phyloP scores from a whole-genome alignment of 805 yeast species.

The Kodamaea sagamina region DNA sequence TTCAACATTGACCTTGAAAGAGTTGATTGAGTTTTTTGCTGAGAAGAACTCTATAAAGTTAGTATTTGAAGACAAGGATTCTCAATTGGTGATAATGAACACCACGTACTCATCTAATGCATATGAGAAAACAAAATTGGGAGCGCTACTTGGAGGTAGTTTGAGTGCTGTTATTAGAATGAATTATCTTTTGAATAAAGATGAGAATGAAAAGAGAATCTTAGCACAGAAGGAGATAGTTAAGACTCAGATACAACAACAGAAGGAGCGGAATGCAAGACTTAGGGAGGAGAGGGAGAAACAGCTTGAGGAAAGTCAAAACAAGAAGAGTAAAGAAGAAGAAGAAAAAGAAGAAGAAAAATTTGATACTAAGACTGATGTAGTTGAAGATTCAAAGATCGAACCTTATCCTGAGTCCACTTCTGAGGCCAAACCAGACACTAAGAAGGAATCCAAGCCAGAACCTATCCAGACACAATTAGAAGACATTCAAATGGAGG shows the following conservation, averaged over 20 bases:
- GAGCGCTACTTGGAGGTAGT: constrained; percentile 22
- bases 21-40: constrained; percentile 23
- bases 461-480: background rate
- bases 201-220: constrained; percentile 10
- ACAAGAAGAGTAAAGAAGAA: constrained; percentile 13
- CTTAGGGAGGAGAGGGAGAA: constrained; percentile 10
- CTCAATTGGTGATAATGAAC: constrained; percentile 21
- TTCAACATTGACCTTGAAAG: constrained; percentile 19
- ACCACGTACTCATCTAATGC: constrained; percentile 13
- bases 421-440: too few species aligned
- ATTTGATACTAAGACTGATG: background rate
- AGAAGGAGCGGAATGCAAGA: constrained; percentile 16
- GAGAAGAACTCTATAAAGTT: constrained; percentile 4
- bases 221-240: constrained; percentile 26
- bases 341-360: constrained; percentile 7
- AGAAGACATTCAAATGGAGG: background rate
- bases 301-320: constrained; percentile 13
- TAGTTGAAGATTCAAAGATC: constrained; percentile 6
- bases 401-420: too few species aligned
- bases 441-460: too few species aligned
- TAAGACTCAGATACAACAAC: constrained; percentile 22
- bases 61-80: constrained; percentile 10
- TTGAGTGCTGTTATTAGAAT: constrained; percentile 30
- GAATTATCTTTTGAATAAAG: constrained; percentile 18
- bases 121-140: constrained; percentile 16